Percentiles rank a stretch among this genome's conserved stretches.
phyloP scores from a whole-genome alignment of 179 eudicot genomes.

The Sideroxylon spinosum region DNA sequence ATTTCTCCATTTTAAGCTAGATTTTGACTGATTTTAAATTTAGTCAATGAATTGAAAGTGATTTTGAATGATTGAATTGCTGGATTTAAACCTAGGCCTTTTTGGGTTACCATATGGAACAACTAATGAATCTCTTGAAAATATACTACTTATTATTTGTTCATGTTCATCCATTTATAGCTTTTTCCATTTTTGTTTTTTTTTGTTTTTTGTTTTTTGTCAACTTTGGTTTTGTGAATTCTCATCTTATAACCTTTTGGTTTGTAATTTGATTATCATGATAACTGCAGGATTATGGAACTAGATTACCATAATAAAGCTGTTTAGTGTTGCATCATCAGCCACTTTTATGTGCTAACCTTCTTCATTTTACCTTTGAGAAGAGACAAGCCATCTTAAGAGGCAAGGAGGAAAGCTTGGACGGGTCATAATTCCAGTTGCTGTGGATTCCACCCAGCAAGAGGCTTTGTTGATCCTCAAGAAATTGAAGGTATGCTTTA shows the following conservation, averaged over 20 bases:
- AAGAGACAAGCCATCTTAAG: conserved; percentile 22
- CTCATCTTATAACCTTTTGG: neutral
- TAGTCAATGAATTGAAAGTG: neutral
- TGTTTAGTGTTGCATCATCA: conserved; percentile 5
- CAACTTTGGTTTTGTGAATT: neutral
- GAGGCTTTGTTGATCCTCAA: conserved; percentile 65
- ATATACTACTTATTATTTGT: neutral
- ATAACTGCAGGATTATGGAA: neutral
- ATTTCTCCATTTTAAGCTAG: neutral
- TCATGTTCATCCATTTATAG: neutral
- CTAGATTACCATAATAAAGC: neutral
- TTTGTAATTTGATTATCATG: neutral
- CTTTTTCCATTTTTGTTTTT: neutral
- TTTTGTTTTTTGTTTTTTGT: neutral
- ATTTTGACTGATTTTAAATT: neutral
- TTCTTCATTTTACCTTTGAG: neutral
- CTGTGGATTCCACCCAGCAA: conserved; percentile 65
- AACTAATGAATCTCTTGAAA: neutral
- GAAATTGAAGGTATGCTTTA: conserved; percentile 68
- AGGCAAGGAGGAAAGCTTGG: conserved; percentile 36
- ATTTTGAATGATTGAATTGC: neutral
- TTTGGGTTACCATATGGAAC: neutral
- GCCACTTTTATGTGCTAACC: neutral
- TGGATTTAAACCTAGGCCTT: neutral
- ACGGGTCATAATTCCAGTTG: conserved; percentile 41